Evolutionary conservation across 1,139 yeast species (phyloP).

Genomic region (Geotrichum aggregatum): DNA sequence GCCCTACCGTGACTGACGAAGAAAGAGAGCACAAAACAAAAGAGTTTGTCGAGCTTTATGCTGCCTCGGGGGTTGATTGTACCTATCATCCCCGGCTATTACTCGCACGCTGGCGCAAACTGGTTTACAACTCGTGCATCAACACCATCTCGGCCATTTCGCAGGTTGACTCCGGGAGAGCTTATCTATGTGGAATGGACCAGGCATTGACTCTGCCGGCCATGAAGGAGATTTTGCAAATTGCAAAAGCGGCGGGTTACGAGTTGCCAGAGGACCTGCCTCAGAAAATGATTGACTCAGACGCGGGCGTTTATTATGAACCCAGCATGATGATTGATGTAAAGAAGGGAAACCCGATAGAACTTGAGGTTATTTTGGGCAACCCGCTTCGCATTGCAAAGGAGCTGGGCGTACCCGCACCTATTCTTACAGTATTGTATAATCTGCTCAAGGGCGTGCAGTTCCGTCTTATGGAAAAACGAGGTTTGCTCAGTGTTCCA

Average conservation of each 20-base stretch:
- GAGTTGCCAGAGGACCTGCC: slow-evolving; percentile 46
- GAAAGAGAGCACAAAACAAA: slow-evolving; percentile 40
- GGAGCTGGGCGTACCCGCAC: slow-evolving; percentile 53
- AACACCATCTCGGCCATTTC: slow-evolving; percentile 61
- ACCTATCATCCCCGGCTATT: slow-evolving; percentile 41
- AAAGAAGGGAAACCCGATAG: slow-evolving; percentile 65
- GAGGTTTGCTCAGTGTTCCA: slow-evolving; percentile 47
- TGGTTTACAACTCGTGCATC: slow-evolving; percentile 63
- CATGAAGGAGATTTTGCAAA: slow-evolving; percentile 57
- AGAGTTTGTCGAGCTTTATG: slow-evolving; percentile 50
- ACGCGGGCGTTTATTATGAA: slow-evolving; percentile 60
- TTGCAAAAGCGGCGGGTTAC: slow-evolving; percentile 60
- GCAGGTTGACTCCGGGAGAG: slow-evolving; percentile 55
- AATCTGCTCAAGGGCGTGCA: slow-evolving; percentile 57
- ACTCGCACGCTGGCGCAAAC: slow-evolving; percentile 59
- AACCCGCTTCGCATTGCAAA: slow-evolving; percentile 62
- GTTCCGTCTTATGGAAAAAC: slow-evolving; percentile 53
- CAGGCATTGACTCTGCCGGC: slow-evolving; percentile 47
- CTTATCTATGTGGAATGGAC: slow-evolving; percentile 53
- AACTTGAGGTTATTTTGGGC: slow-evolving; percentile 67
- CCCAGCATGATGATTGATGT: slow-evolving; percentile 76
- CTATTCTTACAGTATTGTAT: slow-evolving; percentile 55
- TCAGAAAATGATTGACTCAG: slow-evolving; percentile 52
- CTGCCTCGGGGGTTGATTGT: slow-evolving; percentile 45
- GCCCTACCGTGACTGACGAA: slow-evolving; percentile 35